phyloP scores from a whole-genome alignment of 305 asterid species.

The Rubia occidens region DNA sequence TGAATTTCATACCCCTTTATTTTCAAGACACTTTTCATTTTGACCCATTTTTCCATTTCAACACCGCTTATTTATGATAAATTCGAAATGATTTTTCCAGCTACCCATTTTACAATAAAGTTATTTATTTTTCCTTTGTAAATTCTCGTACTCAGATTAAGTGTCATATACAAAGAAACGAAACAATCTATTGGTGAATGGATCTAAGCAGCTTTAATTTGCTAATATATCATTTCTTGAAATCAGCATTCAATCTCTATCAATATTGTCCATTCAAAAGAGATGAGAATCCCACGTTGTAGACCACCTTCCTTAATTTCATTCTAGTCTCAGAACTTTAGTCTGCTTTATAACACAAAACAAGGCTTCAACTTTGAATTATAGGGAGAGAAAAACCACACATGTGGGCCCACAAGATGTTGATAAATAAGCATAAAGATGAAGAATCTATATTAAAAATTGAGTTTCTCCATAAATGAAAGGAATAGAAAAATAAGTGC shows the following conservation, averaged over 20 bases:
- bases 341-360: slow-evolving; percentile 9
- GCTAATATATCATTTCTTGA: neutral
- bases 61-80: too few species aligned
- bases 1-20: neutral
- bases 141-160: neutral
- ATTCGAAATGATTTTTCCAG: too few species aligned
- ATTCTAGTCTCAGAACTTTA: slow-evolving; percentile 2
- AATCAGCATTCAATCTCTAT: neutral
- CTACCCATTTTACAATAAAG: too few species aligned
- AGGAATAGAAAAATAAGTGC: slow-evolving; percentile 16
- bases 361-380: slow-evolving; percentile 12
- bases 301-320: slow-evolving; percentile 16
- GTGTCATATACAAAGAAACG: too few species aligned
- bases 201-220: neutral
- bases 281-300: slow-evolving; percentile 15
- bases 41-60: too few species aligned
- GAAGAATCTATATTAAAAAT: slow-evolving; percentile 12
- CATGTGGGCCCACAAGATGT: slow-evolving; percentile 18
- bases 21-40: too few species aligned
- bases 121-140: neutral
- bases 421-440: slow-evolving; percentile 11
- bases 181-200: neutral
- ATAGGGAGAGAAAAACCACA: slow-evolving; percentile 5
- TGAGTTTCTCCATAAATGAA: neutral
- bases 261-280: slow-evolving; percentile 8